Percentiles rank a stretch among this genome's conserved stretches.
Evolutionary conservation across 106 monocot genomes (phyloP).

Genomic region (Allium cepa): DNA sequence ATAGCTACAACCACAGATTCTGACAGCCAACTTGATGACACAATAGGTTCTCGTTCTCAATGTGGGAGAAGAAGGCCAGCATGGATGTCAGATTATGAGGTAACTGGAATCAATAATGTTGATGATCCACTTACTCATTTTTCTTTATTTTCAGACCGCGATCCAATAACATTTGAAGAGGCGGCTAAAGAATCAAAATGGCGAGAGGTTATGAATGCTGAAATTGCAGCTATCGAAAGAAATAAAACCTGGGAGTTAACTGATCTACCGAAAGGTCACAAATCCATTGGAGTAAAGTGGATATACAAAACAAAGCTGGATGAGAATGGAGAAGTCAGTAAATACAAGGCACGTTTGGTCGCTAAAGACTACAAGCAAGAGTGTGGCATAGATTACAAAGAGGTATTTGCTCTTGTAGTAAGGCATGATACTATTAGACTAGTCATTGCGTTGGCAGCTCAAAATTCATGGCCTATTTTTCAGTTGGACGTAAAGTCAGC

Average conservation of each 20-base stretch:
- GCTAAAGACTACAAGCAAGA: neutral
- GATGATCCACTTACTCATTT: neutral
- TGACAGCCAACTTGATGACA: neutral
- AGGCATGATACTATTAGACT: neutral
- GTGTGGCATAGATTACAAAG: neutral
- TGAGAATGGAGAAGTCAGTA: neutral
- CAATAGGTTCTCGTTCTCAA: neutral
- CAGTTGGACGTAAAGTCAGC: neutral
- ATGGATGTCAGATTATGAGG: neutral
- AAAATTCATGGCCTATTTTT: neutral
- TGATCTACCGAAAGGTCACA: neutral
- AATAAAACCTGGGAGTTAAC: neutral
- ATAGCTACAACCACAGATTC: neutral
- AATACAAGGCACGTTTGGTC: neutral
- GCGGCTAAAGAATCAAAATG: no score
- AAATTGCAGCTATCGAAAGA: neutral
- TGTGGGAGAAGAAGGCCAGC: neutral
- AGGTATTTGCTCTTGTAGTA: slow-evolving; percentile 1
- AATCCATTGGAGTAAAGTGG: neutral
- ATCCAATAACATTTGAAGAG: no score
- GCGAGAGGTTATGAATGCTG: neutral
- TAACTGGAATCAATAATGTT: neutral
- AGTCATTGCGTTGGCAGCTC: neutral
- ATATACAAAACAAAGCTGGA: neutral
- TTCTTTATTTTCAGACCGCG: no score